These are phyloP conservation scores for Monosporascus sp. DNA, from an alignment of 2,329 filamentous ascomycete genomes.

Conservation along the genomic window DNA sequence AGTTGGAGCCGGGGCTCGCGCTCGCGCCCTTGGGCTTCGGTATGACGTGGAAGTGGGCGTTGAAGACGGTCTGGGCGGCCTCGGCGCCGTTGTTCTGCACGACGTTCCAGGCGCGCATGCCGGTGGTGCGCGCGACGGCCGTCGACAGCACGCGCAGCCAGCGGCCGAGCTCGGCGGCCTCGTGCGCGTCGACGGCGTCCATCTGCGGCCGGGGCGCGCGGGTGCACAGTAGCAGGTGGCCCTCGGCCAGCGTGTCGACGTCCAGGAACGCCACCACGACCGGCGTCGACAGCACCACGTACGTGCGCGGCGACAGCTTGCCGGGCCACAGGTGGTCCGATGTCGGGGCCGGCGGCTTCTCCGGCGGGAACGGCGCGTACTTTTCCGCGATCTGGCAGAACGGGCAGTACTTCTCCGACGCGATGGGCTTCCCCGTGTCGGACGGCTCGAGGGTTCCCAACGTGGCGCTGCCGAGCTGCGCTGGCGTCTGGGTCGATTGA, in stretches of 20 bases:
- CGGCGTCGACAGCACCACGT: not conserved
- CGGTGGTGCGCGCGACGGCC: not conserved
- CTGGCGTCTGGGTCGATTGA: no score
- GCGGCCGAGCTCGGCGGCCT: not conserved
- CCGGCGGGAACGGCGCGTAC: not conserved
- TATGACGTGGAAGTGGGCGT: not conserved
- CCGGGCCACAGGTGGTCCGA: not conserved
- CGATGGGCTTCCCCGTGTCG: not conserved
- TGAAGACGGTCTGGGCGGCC: not conserved
- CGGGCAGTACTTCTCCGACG: not conserved
- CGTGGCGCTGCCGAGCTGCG: no score
- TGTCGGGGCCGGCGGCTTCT: not conserved
- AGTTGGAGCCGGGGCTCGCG: not conserved
- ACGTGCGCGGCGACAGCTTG: not conserved
- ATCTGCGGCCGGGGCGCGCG: not conserved
- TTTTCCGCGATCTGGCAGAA: not conserved
- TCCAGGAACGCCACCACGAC: not conserved
- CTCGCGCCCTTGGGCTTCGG: not conserved
- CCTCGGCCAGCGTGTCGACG: not conserved
- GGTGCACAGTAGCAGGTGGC: not conserved
- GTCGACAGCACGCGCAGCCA: not conserved
- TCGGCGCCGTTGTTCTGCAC: not conserved
- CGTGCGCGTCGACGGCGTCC: not conserved
- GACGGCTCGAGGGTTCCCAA: not conserved
- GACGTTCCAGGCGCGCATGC: not conserved